Conservation (phyloP, 192 early-diverging fungal genomes). For the Backusella luteola region DNA sequence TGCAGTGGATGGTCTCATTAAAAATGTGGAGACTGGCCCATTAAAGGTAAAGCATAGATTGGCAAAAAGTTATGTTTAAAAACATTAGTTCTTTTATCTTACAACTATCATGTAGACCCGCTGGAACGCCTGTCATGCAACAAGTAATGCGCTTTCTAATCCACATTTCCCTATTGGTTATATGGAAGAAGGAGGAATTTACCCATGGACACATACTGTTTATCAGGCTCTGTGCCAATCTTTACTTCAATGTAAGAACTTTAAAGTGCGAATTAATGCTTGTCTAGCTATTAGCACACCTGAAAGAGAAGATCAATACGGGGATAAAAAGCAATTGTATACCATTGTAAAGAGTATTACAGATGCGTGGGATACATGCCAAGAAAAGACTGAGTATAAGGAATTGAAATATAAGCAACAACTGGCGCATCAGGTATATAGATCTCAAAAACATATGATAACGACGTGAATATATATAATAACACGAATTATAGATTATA, state of each 20-base stretch:
- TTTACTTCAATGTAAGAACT: conserved; percentile 62
- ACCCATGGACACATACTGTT: conserved; percentile 49
- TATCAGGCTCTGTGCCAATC: conserved; percentile 54
- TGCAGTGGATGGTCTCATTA: conserved; percentile 46
- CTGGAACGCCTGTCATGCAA: conserved; percentile 79
- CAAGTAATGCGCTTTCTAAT: conserved; percentile 59
- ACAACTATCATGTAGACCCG: conserved; percentile 45
- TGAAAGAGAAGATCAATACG: conserved; percentile 38
- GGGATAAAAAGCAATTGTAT: conserved; percentile 36
- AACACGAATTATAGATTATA: not conserved
- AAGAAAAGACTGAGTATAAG: conserved; percentile 13
- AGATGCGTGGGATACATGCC: conserved; percentile 15
- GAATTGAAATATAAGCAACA: conserved; percentile 30
- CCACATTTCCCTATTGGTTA: conserved; percentile 56
- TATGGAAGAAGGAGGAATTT: conserved; percentile 30
- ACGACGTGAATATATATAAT: not conserved
- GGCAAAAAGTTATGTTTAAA: not conserved
- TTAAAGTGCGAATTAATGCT: conserved; percentile 78
- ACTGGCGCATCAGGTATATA: conserved; percentile 21
- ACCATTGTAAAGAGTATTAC: conserved; percentile 38
- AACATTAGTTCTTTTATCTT: not conserved
- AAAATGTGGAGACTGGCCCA: conserved; percentile 60
- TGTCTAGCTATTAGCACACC: conserved; percentile 49
- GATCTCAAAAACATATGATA: not conserved
- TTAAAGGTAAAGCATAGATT: conserved; percentile 50